Evolutionary conservation across 2,329 filamentous ascomycete species (phyloP), one percentile per base, ranked within the genome.

Genomic region (Alternaria sp.): DNA sequence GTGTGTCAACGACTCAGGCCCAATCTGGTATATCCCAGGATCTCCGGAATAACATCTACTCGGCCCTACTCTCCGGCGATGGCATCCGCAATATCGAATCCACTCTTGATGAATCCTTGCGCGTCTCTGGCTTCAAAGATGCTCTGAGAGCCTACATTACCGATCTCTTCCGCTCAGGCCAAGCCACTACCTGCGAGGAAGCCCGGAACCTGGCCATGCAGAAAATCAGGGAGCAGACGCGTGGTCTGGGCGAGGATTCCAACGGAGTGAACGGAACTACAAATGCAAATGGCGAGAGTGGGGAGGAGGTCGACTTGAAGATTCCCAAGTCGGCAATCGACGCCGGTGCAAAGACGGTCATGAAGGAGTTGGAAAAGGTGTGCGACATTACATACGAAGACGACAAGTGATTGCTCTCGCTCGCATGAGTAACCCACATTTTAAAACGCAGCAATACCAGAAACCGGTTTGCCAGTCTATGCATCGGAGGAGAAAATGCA

Each of bases 101-200:
- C 38, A 81, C 82, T 1, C 81, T 89, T 27, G 80, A 84, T 60
- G 82, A 86, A 69, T 82, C 83, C 22, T 81, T 89, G 11, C 83
- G 86, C 68, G 81, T 85, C 54, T 77, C 80, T n/a, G 86, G 86
- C 67, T 90, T 87, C 86, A 84, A 85, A 43, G 82, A 86, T 67
- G 81, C 81, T 28, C 80, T 90, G 61, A 83, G 83, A 59, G 79
- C 78, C 48, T 83, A 89, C 62, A 81, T 86, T 18, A 82, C 83
- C 48, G 80, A 85, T 57, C 81, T 89, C 41, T 83, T 89, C 56
- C 84, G 86, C 66, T 84, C 82, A 27, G 86, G 86, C 48, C 83
- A 86, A 56, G 86, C 84, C 70, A 83, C 82, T 57, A 86, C 82
- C 32, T 86, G 85, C 66, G 83, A 85, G 54, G 85, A 89, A 56